Percentiles rank a stretch among this genome's conserved stretches.
These are phyloP conservation scores for Grosmannia huntii DNA, from an alignment of 2,329 filamentous ascomycete species.

Conservation along the genomic window DNA sequence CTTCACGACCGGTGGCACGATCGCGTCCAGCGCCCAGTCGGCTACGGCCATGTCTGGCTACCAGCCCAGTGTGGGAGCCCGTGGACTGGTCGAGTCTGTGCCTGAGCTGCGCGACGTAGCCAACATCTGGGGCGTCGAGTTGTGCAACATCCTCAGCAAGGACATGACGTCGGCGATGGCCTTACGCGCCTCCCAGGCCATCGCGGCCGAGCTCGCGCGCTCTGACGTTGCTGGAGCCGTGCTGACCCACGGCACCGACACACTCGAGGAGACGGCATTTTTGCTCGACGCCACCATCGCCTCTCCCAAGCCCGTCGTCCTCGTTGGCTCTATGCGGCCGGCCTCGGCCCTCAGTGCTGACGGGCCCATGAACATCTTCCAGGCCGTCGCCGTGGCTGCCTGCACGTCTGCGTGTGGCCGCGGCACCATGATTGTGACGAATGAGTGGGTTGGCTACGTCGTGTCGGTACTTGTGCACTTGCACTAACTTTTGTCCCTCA, in stretches of 20 bases:
- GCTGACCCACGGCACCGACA: slow-evolving; percentile 54
- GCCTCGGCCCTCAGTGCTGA: slow-evolving; percentile 50
- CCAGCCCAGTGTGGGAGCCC: slow-evolving; percentile 31
- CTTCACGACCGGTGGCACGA: slow-evolving; percentile 45
- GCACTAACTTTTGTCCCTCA: background rate
- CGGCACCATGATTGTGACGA: slow-evolving; percentile 46
- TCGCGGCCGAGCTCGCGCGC: slow-evolving; percentile 33
- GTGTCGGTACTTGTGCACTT: background rate
- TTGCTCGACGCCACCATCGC: slow-evolving; percentile 46
- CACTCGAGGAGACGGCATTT: slow-evolving; percentile 50
- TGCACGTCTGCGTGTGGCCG: slow-evolving; percentile 30
- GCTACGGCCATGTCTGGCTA: slow-evolving; percentile 33
- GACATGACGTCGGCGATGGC: slow-evolving; percentile 35
- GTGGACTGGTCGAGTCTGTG: slow-evolving; percentile 39
- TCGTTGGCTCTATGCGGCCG: slow-evolving; percentile 51
- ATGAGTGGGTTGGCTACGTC: slow-evolving; percentile 24
- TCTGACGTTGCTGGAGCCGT: slow-evolving; percentile 35
- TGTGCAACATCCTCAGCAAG: slow-evolving; percentile 34
- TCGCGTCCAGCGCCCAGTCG: slow-evolving; percentile 37
- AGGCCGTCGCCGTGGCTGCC: slow-evolving; percentile 43
- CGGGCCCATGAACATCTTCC: slow-evolving; percentile 46
- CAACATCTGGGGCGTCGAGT: slow-evolving; percentile 40
- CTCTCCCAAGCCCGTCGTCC: slow-evolving; percentile 44
- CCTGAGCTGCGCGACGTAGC: slow-evolving; percentile 40
- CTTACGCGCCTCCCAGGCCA: slow-evolving; percentile 31